Evolutionary conservation across 345 rosid genomes (phyloP), one percentile per base, ranked within the genome.

Genomic region (Chamaenerion angustifolium): DNA sequence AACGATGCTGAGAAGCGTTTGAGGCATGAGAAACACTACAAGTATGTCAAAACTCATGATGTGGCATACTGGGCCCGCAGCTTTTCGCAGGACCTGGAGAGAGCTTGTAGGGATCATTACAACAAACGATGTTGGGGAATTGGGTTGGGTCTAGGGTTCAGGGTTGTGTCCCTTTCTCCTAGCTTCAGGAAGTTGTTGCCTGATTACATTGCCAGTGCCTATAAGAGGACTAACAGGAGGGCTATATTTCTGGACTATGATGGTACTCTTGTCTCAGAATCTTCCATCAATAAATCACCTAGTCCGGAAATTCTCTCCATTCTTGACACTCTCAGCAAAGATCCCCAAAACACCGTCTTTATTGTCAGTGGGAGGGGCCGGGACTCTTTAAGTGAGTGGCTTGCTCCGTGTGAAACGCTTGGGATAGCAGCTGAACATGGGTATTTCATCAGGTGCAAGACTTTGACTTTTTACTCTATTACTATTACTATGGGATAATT

Each of bases 341-440:
- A 82, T 73, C 77, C 92, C 11, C 77, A 69, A 60, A 82, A 79
- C 74, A 72, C 80, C 0, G 80, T 82, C 25, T 82, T 77, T 57
- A 76, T 82, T 11, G 83, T 82, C 43, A 79, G 92, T 49, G 92
- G 92, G 18, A 71, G 92, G 61, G 92, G 81, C 10, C 69, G 76
- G 63, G 59, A 56, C 55, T 70, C 82, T 16, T 46, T 82, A 51
- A 56, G 78, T 16, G 78, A 76, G 43, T 79, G 92, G 86, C 68
- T 82, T 48, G 76, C 76, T 23, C 72, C 81, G 2, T 82, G 92
- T 63, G 80, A 75, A 21, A 75, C 56, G 68, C 66, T 82, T 14
- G 92, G 92, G 45, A 77, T 82, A 48, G 92, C 92, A 11, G 92
- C 92, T 55, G 92, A 82, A 58, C 92, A 82, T 48, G 86, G 92